Conservation (phyloP, 148 eudicot genomes). For the Chenopodium album region DNA sequence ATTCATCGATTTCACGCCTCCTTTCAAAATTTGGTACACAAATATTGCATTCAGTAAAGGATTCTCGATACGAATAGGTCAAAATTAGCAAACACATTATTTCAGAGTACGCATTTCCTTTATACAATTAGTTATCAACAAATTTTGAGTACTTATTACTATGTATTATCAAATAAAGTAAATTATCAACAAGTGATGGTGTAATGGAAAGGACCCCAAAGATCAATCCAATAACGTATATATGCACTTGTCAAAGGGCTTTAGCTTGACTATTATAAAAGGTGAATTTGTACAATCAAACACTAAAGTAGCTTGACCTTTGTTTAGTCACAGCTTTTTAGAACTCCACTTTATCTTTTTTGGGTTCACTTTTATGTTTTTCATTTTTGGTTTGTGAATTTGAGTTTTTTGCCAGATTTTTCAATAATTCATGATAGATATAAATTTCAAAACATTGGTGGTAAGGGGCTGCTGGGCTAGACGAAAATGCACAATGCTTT, state of each 20-base stretch:
- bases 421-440: slow-evolving; percentile 1
- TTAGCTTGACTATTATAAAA: slow-evolving; percentile 25
- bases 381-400: neutral
- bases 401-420: neutral
- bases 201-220: neutral
- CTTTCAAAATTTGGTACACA: no score
- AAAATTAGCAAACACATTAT: no score
- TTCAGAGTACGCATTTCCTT: neutral
- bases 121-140: neutral
- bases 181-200: neutral
- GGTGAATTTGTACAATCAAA: slow-evolving; percentile 18
- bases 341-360: slow-evolving; percentile 22
- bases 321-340: slow-evolving; percentile 25
- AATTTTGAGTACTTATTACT: neutral
- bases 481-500: neutral
- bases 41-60: neutral
- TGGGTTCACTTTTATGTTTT: slow-evolving; percentile 4
- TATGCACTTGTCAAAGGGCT: slow-evolving; percentile 27
- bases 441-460: neutral
- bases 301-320: slow-evolving; percentile 31
- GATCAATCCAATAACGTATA: slow-evolving; percentile 14
- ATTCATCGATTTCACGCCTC: no score
- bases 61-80: neutral
- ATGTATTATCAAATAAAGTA: no score
- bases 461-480: neutral